Evolutionary conservation across 495 filamentous ascomycete genomes (phyloP).

Genomic region (Durotheca rogersii): DNA sequence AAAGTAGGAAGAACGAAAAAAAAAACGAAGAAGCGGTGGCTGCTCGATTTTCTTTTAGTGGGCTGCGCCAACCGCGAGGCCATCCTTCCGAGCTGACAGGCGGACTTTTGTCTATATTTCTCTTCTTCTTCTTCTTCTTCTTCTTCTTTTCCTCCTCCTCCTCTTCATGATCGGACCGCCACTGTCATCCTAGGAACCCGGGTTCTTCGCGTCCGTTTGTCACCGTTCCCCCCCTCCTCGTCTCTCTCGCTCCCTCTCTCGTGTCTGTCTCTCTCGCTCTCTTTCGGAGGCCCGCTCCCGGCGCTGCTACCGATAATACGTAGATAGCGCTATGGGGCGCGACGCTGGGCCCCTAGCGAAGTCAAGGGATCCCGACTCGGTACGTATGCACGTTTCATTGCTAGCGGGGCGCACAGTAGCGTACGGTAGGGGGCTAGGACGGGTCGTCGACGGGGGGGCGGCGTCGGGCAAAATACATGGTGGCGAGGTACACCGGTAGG

Average conservation of each 20-base stretch:
- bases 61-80: constrained; percentile 11
- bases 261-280: too few relatives aligned
- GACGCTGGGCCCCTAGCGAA: neutral
- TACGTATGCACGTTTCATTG: neutral
- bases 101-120: too few relatives aligned
- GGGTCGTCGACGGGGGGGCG: neutral
- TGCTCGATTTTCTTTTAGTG: constrained; percentile 2
- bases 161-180: constrained; percentile 8
- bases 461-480: neutral
- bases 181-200: constrained; percentile 4
- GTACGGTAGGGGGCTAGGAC: too few relatives aligned
- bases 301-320: neutral
- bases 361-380: neutral
- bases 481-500: too few relatives aligned
- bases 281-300: too few relatives aligned
- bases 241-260: too few relatives aligned
- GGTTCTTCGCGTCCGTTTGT: too few relatives aligned
- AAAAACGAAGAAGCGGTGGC: neutral
- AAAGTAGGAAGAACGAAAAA: neutral
- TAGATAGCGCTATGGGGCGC: neutral
- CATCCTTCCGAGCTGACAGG: constrained; percentile 17
- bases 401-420: neutral
- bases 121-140: too few relatives aligned
- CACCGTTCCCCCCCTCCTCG: too few relatives aligned
- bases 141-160: too few relatives aligned